Percentiles rank a stretch among this genome's conserved stretches.
These are phyloP conservation scores for Fennellomyces sp. DNA, from an alignment of 371 early-diverging fungal species.

Conservation along the genomic window DNA sequence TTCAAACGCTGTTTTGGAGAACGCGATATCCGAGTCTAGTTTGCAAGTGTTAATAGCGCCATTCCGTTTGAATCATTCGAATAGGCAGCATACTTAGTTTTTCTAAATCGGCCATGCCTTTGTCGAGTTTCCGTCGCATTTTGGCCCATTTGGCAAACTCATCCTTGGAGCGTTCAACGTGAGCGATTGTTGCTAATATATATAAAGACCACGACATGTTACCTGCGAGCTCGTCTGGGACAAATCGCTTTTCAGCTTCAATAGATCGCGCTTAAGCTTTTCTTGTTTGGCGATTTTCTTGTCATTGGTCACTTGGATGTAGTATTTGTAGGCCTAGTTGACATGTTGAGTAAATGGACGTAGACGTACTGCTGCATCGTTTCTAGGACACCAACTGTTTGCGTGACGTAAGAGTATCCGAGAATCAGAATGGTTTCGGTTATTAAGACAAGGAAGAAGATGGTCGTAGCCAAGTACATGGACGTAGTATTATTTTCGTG, in stretches of 20 bases:
- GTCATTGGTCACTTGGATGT: conserved; percentile 46
- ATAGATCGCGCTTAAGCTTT: conserved; percentile 59
- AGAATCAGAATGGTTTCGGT: conserved; percentile 60
- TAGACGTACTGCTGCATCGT: too few relatives aligned
- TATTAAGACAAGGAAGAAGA: conserved; percentile 56
- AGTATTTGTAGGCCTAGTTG: conserved; percentile 55
- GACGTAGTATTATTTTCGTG: not conserved
- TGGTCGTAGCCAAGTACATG: conserved; percentile 56
- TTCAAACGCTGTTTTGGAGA: conserved; percentile 75
- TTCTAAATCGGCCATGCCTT: conserved; percentile 63
- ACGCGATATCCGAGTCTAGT: conserved; percentile 66
- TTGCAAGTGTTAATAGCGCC: not conserved
- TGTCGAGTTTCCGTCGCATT: conserved; percentile 83
- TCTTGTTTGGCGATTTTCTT: conserved; percentile 49
- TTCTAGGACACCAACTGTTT: conserved; percentile 33
- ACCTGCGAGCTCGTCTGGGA: conserved; percentile 71
- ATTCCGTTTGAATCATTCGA: not conserved
- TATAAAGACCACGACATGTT: conserved; percentile 8
- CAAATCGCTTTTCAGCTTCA: conserved; percentile 63
- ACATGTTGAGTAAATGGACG: not conserved
- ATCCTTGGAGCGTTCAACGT: too few relatives aligned
- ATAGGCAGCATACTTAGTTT: conserved; percentile 62
- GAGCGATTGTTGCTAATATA: too few relatives aligned
- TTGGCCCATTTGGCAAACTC: conserved; percentile 97
- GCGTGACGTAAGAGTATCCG: conserved; percentile 59